Percentiles rank a stretch among this genome's conserved stretches.
phyloP scores from a whole-genome alignment of 2,329 filamentous ascomycete species.

The Simplicillium sp. region DNA sequence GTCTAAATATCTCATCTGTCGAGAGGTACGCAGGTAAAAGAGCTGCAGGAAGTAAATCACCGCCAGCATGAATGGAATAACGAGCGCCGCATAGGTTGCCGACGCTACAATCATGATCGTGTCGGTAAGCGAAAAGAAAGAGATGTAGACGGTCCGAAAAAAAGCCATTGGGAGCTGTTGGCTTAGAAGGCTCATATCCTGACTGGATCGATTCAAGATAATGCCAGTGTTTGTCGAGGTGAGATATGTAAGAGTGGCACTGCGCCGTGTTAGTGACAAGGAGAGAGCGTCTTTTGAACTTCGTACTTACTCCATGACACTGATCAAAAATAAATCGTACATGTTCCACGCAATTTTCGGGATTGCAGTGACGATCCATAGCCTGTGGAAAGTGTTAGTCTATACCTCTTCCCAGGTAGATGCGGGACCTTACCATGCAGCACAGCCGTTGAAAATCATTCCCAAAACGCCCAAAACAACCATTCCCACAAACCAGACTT shows the following conservation, averaged over 20 bases:
- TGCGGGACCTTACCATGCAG: no score
- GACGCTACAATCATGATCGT: slow-evolving; percentile 31
- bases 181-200: slow-evolving; percentile 28
- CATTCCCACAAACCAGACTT: background rate
- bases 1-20: slow-evolving; percentile 17
- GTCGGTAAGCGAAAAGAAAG: slow-evolving; percentile 13
- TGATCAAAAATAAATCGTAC: background rate
- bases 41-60: slow-evolving; percentile 15
- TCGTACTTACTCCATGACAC: background rate
- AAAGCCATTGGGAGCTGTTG: slow-evolving; percentile 22
- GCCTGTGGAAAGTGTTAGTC: background rate
- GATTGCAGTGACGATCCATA: background rate
- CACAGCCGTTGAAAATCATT: background rate
- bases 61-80: slow-evolving; percentile 26
- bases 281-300: no score
- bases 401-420: no score
- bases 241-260: slow-evolving; percentile 23
- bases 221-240: slow-evolving; percentile 23
- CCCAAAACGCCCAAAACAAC: background rate
- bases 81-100: slow-evolving; percentile 32
- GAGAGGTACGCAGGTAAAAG: slow-evolving; percentile 19
- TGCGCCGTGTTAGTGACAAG: no score
- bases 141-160: slow-evolving; percentile 12
- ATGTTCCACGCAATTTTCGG: background rate
- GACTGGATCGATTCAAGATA: slow-evolving; percentile 25